Evolutionary conservation across 768 basidiomycete genomes (phyloP).

Genomic region (Pleurotus tuber-regium): DNA sequence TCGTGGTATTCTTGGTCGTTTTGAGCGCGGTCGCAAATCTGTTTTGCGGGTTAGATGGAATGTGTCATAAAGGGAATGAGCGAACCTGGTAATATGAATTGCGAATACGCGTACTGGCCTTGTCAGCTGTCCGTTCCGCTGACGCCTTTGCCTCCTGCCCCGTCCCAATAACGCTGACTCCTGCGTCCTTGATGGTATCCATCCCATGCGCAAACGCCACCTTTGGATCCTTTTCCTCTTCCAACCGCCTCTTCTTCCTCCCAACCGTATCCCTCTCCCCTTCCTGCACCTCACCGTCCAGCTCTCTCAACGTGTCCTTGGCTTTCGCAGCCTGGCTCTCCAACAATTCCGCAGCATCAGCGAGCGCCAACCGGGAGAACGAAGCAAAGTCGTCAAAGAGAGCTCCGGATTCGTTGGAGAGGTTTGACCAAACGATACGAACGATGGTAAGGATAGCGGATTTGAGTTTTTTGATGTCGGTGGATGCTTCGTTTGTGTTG

Average conservation of each 20-base stretch:
- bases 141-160: constrained; percentile 41
- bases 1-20: constrained; percentile 56
- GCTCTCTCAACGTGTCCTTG: constrained; percentile 49
- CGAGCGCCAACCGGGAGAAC: constrained; percentile 59
- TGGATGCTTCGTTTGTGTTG: constrained; percentile 42
- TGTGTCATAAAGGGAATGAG: not conserved
- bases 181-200: constrained; percentile 59
- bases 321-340: constrained; percentile 49
- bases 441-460: constrained; percentile 48
- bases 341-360: constrained; percentile 62
- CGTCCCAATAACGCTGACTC: constrained; percentile 54
- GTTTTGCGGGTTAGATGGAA: not conserved
- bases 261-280: constrained; percentile 61
- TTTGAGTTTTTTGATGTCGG: constrained; percentile 51
- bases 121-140: constrained; percentile 42
- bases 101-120: constrained; percentile 40
- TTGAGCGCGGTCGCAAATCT: constrained; percentile 68
- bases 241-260: constrained; percentile 44
- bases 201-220: constrained; percentile 64
- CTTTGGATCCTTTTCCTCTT: constrained; percentile 46
- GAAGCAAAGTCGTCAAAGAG: constrained; percentile 64
- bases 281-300: constrained; percentile 57
- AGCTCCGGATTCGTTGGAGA: constrained; percentile 50
- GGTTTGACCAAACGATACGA: constrained; percentile 48
- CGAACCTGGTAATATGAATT: constrained; percentile 53